Evolutionary conservation across 331 rosid species (phyloP), one percentile per base, ranked within the genome.

Genomic region (Saraca asoca): DNA sequence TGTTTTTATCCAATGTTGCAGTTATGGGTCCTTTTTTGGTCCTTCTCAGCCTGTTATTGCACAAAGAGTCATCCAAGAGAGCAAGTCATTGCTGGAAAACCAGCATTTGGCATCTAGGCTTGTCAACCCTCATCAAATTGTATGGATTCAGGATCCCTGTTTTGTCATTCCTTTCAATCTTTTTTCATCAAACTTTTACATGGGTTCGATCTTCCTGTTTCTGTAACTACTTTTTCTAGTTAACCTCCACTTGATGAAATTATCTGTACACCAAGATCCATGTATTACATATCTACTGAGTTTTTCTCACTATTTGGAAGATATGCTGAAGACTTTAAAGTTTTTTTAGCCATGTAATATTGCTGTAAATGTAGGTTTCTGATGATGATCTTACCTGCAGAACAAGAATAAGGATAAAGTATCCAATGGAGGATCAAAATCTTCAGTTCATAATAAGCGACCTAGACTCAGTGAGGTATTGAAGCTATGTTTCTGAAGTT

Each of bases 21-120:
- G 98, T 80, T 93, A 68, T 68, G 98, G 98, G 29, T 87, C 95
- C 10, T 93, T 93, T 80, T 93, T 93, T 74, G 98, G 97, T 42
- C 90, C 95, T 37, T 85, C 97, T 68, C 86, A 84, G 73, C 95
- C 97, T 16, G 83, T 82, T 69, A 90, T 93, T 69, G 83, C 97
- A 33, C 86, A 78, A 37, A 79, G 97, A 84, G 98, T 93, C 38
- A 93, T 93, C 61, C 96, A 90, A 78, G 98, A 93, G 86, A 90
- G 95, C 90, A 90, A 87, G 81, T 87, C 98, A 0, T 57, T 91
- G 64, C 58, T 89, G 70, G 96, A 85, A 79, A 92, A 70, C 71
- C 79, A 81, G 53, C 92, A 92, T 63, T 79, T 89, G 83, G 49
- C 85, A 8, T 39, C 95, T 41, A 83, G 73, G 71, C 54, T 73